Conservation (phyloP, 495 filamentous ascomycete species). For the Penicillium cinerascens region DNA sequence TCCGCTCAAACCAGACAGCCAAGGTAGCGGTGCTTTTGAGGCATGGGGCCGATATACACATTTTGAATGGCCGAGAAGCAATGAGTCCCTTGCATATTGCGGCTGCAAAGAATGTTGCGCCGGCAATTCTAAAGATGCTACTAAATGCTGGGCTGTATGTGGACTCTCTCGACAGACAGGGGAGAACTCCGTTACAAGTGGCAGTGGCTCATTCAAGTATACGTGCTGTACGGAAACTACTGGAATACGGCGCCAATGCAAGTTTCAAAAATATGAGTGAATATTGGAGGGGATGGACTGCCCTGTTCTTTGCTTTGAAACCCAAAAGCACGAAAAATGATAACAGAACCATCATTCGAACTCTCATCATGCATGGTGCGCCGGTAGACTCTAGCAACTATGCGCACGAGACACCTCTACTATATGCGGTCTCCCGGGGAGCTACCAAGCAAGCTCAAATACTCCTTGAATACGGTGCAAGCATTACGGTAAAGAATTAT, state of each 20-base stretch:
- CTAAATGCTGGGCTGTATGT: slow-evolving; percentile 1
- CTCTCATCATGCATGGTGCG: background rate
- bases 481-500: background rate
- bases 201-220: slow-evolving; percentile 3
- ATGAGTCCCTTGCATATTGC: slow-evolving; percentile 5
- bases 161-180: background rate
- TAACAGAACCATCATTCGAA: slow-evolving; percentile 7
- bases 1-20: slow-evolving; percentile 1
- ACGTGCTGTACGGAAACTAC: background rate
- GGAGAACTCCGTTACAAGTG: slow-evolving; percentile 7
- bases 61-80: background rate
- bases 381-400: background rate
- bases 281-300: slow-evolving; percentile 2
- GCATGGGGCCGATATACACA: background rate
- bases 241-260: background rate
- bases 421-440: slow-evolving; percentile 1
- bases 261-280: slow-evolving; percentile 2
- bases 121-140: slow-evolving; percentile 1
- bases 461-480: background rate
- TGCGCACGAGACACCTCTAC: background rate
- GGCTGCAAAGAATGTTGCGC: background rate
- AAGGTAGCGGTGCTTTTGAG: slow-evolving; percentile 6
- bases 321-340: background rate
- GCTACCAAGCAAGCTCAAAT: background rate
- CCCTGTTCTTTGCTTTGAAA: slow-evolving; percentile 1